phyloP scores from a whole-genome alignment of 2,329 filamentous ascomycete genomes.

The Hypoxylon sp. region DNA sequence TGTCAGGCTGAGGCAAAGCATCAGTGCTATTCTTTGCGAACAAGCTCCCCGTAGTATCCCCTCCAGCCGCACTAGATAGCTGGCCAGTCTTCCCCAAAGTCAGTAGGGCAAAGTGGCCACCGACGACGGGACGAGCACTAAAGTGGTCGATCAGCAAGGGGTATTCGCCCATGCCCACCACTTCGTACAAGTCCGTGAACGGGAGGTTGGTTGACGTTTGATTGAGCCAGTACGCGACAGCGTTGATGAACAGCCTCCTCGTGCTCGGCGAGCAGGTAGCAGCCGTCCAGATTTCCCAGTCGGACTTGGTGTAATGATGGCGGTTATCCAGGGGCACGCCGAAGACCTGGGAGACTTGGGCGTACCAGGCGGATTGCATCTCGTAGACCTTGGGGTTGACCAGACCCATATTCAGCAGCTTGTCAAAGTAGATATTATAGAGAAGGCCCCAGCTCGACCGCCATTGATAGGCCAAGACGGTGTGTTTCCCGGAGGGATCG shows the following conservation, averaged over 20 bases:
- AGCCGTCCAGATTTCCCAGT: conserved; percentile 81
- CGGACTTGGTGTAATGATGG: conserved; percentile 79
- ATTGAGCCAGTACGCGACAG: conserved; percentile 77
- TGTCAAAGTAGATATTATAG: conserved; percentile 51
- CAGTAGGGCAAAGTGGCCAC: conserved; percentile 78
- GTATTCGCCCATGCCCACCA: conserved; percentile 68
- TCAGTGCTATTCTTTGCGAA: conserved; percentile 44
- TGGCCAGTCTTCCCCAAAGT: conserved; percentile 59
- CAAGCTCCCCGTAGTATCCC: conserved; percentile 44
- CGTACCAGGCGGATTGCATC: conserved; percentile 53
- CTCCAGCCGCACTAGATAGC: conserved; percentile 35
- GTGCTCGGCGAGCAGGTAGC: conserved; percentile 70
- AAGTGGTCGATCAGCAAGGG: conserved; percentile 68
- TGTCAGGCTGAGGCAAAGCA: conserved; percentile 30
- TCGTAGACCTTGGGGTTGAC: conserved; percentile 47
- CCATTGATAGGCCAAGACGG: conserved; percentile 51
- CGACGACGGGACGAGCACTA: conserved; percentile 78
- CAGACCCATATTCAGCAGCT: conserved; percentile 54
- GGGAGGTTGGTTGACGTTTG: conserved; percentile 74
- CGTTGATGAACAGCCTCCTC: conserved; percentile 71
- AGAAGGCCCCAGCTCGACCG: conserved; percentile 48
- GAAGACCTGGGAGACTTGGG: conserved; percentile 74
- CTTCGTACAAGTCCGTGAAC: conserved; percentile 76
- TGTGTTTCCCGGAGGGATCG: conserved; percentile 46
- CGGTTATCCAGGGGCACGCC: conserved; percentile 78